These are phyloP conservation scores for Fraxinus paxiana DNA, from an alignment of 305 asterid species.

Conservation along the genomic window DNA sequence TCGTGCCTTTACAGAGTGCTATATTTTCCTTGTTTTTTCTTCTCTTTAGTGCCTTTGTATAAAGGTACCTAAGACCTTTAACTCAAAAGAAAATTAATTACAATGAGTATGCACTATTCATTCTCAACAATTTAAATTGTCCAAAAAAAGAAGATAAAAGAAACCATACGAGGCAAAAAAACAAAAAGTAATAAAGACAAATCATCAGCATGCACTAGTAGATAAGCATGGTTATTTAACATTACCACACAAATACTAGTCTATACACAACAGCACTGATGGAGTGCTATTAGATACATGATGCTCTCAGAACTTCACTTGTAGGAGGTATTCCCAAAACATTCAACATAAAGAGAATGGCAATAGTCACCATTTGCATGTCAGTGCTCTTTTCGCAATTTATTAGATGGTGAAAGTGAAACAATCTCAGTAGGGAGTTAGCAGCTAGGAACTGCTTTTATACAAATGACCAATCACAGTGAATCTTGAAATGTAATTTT, in stretches of 20 bases:
- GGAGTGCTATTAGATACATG: neutral
- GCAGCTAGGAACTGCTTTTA: neutral
- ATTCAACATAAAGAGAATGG: neutral
- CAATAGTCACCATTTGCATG: neutral
- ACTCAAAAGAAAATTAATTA: neutral
- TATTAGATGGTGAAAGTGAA: neutral
- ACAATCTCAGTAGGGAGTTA: neutral
- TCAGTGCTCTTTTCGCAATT: neutral
- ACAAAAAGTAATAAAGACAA: neutral
- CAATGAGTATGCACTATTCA: neutral
- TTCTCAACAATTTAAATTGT: neutral
- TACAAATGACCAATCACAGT: neutral
- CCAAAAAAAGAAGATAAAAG: neutral
- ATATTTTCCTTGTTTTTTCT: neutral
- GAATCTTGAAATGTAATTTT: neutral
- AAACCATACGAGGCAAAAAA: neutral
- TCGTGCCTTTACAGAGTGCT: neutral
- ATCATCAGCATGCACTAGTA: neutral
- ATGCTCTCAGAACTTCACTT: neutral
- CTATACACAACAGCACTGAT: neutral
- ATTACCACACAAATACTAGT: neutral
- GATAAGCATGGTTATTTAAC: neutral
- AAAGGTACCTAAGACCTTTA: neutral
- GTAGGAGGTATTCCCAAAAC: neutral
- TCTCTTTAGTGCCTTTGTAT: neutral